Evolutionary conservation across 2,329 filamentous ascomycete species (phyloP), one percentile per base, ranked within the genome.

Genomic region (Calonectria honghensis): DNA sequence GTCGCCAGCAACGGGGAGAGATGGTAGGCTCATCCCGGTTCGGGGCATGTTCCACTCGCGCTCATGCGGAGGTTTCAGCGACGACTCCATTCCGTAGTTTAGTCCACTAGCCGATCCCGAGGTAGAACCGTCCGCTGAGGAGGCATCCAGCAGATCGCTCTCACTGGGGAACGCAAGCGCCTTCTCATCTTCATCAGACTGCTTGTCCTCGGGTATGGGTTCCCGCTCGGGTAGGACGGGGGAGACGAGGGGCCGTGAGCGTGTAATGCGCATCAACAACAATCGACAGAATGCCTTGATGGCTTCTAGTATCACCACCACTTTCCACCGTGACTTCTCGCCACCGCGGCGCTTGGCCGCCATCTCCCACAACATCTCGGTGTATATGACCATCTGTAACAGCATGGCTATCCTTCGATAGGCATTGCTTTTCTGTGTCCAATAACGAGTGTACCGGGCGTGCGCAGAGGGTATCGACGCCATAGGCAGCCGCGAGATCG

Each of bases 341-440:
- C 94, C 96, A 24, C 95, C 94, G 76, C 93, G 93, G 64, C 96
- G 91, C 85, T 98, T 97, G 35, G 96, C 96, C 35, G 94, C 92
- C 97, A 99, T 99, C 84, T 99, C 97, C 91, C 96, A 97, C n/a
- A 99, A 87, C 37, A 99, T 88, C 86, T 99, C 95, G 0, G 96
- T 98, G 83, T 98, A 98, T 79, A 97, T 94, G 32, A 98, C 94
- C 86, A 98, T 94, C 83, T 98, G 95, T 64, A 99, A 88, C 6
- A 96, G 88, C 77, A 96, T 90, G 51, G 96, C 96, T 70, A 97
- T 92, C 73, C 94, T 91, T 73, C 93, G 92, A 85, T 99, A 99
- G 13, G 95, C 89, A 6, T 90, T 88, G 80, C 89, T 92, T 79
- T 90, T 90, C 70, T 88, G 85, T 9, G 90, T 88, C 93, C 93